Evolutionary conservation across 257 asterid species (phyloP).

Genomic region (Voacanga thouarsii): DNA sequence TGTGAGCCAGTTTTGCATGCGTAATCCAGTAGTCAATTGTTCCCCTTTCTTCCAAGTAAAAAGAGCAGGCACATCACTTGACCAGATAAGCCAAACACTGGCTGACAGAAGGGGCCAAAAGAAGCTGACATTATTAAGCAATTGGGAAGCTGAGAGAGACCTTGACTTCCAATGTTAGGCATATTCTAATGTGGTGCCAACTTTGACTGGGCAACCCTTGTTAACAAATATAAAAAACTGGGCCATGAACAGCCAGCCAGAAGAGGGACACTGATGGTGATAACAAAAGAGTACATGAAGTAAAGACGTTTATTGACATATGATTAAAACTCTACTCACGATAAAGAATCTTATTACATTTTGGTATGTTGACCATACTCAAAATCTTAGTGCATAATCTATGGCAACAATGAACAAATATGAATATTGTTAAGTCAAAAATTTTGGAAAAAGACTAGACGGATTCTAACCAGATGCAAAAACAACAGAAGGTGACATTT

Average conservation of each 20-base stretch:
- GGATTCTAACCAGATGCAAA: background rate
- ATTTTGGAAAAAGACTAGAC: background rate
- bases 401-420: background rate
- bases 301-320: background rate
- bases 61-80: background rate
- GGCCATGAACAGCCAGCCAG: background rate
- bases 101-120: background rate
- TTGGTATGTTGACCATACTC: background rate
- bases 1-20: background rate
- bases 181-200: background rate
- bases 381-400: background rate
- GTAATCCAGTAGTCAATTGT: background rate
- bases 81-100: background rate
- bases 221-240: background rate
- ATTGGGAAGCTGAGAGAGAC: background rate
- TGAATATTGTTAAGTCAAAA: background rate
- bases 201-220: slow-evolving; percentile 1
- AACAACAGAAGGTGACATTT: background rate
- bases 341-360: background rate
- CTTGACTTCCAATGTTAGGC: background rate
- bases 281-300: background rate
- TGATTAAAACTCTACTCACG: background rate
- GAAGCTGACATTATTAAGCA: background rate
- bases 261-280: background rate
- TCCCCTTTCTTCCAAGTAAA: background rate